Base-by-base conservation (phyloP, 2,329 filamentous ascomycete genomes). In the Hypoxylon sp. region DNA sequence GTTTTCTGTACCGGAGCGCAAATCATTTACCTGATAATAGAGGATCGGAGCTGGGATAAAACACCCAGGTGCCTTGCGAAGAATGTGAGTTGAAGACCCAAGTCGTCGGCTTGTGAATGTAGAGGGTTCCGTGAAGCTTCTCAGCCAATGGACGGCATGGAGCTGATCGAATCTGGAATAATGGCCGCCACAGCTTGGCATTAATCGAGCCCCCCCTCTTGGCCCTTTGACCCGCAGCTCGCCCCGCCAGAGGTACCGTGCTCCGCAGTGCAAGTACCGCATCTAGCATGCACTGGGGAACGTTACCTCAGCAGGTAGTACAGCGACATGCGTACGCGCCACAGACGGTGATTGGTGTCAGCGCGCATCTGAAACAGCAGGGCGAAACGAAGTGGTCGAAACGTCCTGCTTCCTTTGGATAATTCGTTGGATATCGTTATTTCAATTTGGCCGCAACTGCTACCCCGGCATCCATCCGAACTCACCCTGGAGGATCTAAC, bases 141-240 rank as follows among this genome's bases (percentile, higher is more conserved):
- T 56, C 63, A 72, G 74, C 74, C 74, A 76, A 76, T 75, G 21
- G 59, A 71, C 69, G 69, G 71, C 67, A 68, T 67, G 68, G 39
- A 64, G 58, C 59, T 51, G 32, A 54, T 54, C 48, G 27, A 71
- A 72, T 46, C 73, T 75, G 73, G 64, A 67, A 70, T 46, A 47
- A 52, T 10, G 58, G 61, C 65, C 70, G 73, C 70, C 67, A 73
- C 67, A 68, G 67, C 73, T 74, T 75, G 73, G 73, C 73, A 70
- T 27, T 29, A 6, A 44, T 39, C 68, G 51, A 68, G 67, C 67
- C 65, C 62, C 24, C 3, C 24, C 24, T 27, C 24, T 27, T 27
- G 24, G 24, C 24, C 65, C 62, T 35, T 57, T 52, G 51, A 21
- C 48, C 53, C 50, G 24, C 58, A 46, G 29, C 6, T 11, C 3